Evolutionary conservation across 257 asterid genomes (phyloP).

Genomic region (Ocimum tenuiflorum): DNA sequence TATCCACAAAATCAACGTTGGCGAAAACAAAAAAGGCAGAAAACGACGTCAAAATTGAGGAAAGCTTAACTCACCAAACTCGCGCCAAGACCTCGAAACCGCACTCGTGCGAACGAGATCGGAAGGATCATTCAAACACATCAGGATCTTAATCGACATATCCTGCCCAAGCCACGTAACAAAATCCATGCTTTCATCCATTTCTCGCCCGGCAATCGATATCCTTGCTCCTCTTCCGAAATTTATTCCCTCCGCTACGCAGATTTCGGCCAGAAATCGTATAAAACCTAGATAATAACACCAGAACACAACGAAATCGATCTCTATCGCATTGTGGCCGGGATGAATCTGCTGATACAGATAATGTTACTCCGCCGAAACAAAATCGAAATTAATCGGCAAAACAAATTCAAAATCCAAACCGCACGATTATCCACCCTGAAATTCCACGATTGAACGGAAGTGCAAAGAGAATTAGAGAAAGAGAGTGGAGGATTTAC

Average conservation of each 20-base stretch:
- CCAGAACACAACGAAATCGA: neutral
- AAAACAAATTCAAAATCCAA: neutral
- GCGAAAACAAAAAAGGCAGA: neutral
- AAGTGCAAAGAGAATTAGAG: neutral
- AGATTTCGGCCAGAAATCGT: conserved; percentile 3
- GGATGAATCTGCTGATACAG: neutral
- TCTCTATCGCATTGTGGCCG: neutral
- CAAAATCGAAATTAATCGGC: neutral
- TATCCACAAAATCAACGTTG: neutral
- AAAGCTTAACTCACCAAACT: conserved; percentile 44
- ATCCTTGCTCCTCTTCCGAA: neutral
- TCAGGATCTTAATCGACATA: conserved; percentile 43
- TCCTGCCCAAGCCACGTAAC: conserved; percentile 54
- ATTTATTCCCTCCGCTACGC: neutral
- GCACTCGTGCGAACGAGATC: conserved; percentile 57
- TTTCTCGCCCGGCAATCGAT: neutral
- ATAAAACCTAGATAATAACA: conserved; percentile 13
- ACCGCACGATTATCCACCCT: neutral
- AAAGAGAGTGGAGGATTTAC: neutral
- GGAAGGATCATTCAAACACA: conserved; percentile 56
- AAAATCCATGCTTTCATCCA: conserved; percentile 48
- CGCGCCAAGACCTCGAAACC: conserved; percentile 74
- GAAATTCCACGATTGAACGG: neutral
- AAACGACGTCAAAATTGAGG: neutral
- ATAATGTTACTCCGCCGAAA: neutral